A percentile compares a stretch with the other conserved stretches of the same genome.
Evolutionary conservation across 148 eudicot species (phyloP).

Genomic region (Cornus controversa): DNA sequence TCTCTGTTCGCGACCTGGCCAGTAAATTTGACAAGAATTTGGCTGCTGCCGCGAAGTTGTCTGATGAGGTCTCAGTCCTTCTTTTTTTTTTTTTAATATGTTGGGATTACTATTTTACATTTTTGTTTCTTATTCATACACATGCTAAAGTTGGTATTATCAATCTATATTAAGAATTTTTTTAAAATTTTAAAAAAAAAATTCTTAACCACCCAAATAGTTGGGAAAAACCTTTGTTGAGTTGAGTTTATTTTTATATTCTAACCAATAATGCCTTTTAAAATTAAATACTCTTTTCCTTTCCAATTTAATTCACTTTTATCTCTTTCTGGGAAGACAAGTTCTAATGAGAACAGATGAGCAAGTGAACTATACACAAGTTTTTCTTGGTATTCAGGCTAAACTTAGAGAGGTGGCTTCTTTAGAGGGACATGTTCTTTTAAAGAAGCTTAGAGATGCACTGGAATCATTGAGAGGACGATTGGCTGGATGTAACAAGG

Average conservation of each 20-base stretch:
- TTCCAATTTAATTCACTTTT: not conserved
- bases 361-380: slow-evolving; percentile 1
- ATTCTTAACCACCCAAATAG: too few species aligned
- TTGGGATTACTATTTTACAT: not conserved
- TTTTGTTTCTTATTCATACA: not conserved
- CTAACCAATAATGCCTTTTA: not conserved
- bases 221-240: too few species aligned
- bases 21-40: slow-evolving; percentile 95
- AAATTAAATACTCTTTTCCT: not conserved
- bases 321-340: not conserved
- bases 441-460: slow-evolving; percentile 96
- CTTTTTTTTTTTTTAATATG: not conserved
- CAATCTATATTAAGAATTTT: not conserved
- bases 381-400: slow-evolving; percentile 48
- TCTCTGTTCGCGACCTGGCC: slow-evolving; percentile 94
- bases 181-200: not conserved
- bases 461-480: slow-evolving; percentile 80
- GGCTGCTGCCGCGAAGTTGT: slow-evolving; percentile 81
- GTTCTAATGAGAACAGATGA: not conserved
- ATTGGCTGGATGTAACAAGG: slow-evolving; percentile 79
- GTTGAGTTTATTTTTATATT: not conserved
- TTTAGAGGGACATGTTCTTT: slow-evolving; percentile 93
- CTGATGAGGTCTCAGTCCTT: slow-evolving; percentile 59
- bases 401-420: slow-evolving; percentile 82
- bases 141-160: not conserved